Evolutionary conservation across 2,329 filamentous ascomycete species (phyloP).

Genomic region (Neopestalotiopsis rosae): DNA sequence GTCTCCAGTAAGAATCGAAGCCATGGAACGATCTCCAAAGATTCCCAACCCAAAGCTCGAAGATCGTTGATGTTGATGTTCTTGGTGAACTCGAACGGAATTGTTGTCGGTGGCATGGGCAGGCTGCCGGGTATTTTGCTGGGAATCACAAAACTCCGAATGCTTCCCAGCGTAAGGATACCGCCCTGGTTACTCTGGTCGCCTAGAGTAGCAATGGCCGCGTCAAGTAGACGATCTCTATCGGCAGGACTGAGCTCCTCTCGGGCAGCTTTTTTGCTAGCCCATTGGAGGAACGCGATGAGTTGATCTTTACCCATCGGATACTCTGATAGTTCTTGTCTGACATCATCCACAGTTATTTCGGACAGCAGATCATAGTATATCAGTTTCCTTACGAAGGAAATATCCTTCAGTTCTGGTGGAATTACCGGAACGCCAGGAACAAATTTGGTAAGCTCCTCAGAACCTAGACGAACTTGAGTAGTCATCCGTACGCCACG

Average conservation of each 20-base stretch:
- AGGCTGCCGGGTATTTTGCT: slow-evolving; percentile 80
- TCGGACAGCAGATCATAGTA: slow-evolving; percentile 87
- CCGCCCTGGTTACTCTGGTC: slow-evolving; percentile 65
- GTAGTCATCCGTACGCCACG: slow-evolving; percentile 85
- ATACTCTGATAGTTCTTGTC: slow-evolving; percentile 79
- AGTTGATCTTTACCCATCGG: slow-evolving; percentile 82
- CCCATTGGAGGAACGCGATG: slow-evolving; percentile 84
- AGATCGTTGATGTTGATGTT: slow-evolving; percentile 70
- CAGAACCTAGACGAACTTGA: slow-evolving; percentile 76
- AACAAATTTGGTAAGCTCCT: slow-evolving; percentile 75
- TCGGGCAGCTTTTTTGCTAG: slow-evolving; percentile 71
- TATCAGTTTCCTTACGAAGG: slow-evolving; percentile 80
- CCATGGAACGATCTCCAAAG: slow-evolving; percentile 87
- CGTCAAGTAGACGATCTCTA: slow-evolving; percentile 74
- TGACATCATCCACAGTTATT: slow-evolving; percentile 87
- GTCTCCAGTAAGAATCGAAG: slow-evolving; percentile 78
- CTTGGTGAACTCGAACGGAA: slow-evolving; percentile 84
- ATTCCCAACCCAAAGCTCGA: slow-evolving; percentile 83
- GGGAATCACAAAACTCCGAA: slow-evolving; percentile 77
- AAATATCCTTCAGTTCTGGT: slow-evolving; percentile 72
- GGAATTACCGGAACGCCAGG: slow-evolving; percentile 88
- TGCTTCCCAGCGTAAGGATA: slow-evolving; percentile 77
- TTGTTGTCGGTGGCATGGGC: slow-evolving; percentile 79
- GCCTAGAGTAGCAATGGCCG: slow-evolving; percentile 75
- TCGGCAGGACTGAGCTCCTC: slow-evolving; percentile 74